Evolutionary conservation across 2,329 filamentous ascomycete species (phyloP).

Genomic region (Aspergillus texensis): DNA sequence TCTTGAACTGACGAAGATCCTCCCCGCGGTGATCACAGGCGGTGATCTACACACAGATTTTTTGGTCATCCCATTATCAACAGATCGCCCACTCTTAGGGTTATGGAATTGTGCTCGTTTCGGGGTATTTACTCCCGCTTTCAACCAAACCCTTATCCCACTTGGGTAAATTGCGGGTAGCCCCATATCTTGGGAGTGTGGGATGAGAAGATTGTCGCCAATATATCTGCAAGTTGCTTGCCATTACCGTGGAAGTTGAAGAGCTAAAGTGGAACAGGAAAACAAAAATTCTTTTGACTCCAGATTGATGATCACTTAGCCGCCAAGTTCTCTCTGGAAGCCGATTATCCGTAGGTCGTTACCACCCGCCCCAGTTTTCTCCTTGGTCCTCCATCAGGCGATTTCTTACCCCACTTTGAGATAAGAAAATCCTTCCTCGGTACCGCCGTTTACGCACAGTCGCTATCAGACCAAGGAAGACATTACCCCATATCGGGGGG

Average conservation of each 20-base stretch:
- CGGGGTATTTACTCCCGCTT: background rate
- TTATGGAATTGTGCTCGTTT: background rate
- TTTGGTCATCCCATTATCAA: background rate
- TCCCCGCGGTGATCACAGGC: slow-evolving; percentile 20
- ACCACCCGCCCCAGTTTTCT: background rate
- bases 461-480: background rate
- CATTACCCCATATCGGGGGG: background rate
- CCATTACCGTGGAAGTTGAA: background rate
- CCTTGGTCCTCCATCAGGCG: slow-evolving; percentile 1
- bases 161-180: background rate
- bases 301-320: slow-evolving; percentile 6
- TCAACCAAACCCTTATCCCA: background rate
- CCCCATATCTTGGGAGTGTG: background rate
- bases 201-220: background rate
- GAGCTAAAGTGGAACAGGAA: background rate
- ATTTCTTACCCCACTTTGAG: slow-evolving; percentile 13
- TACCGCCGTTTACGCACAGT: slow-evolving; percentile 5
- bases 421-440: slow-evolving; percentile 11
- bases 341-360: slow-evolving; percentile 12
- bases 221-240: background rate
- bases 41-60: slow-evolving; percentile 15
- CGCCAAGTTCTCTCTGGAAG: slow-evolving; percentile 10
- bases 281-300: background rate
- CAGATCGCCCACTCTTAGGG: background rate
- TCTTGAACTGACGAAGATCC: slow-evolving; percentile 20